Evolutionary conservation across 352 stramenopile genomes (phyloP).

Genomic region (Plasmopara muralis): DNA sequence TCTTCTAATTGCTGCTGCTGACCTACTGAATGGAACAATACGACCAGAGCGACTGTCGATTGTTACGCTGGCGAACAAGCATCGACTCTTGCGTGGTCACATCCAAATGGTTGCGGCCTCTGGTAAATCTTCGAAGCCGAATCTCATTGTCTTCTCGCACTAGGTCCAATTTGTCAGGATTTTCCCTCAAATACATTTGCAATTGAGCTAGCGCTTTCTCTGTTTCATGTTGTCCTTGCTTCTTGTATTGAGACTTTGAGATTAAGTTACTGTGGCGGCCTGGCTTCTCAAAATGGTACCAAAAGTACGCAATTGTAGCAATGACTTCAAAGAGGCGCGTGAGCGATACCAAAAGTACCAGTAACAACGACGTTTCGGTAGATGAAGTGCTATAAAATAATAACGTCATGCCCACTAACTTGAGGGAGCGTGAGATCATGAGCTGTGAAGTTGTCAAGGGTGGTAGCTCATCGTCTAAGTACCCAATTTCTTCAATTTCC

Average conservation of each 20-base stretch:
- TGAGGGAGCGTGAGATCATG: constrained; percentile 48
- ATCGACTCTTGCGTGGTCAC: constrained; percentile 47
- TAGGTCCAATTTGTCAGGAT: constrained; percentile 68
- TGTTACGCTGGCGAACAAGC: constrained; percentile 24
- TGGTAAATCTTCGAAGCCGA: constrained; percentile 68
- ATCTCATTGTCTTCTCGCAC: constrained; percentile 80
- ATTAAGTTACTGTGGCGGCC: constrained; percentile 66
- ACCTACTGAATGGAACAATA: constrained; percentile 47
- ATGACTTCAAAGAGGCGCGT: constrained; percentile 72
- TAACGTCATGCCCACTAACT: constrained; percentile 53
- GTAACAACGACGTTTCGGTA: constrained; percentile 58
- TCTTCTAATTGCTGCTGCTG: constrained; percentile 22
- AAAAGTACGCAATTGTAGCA: constrained; percentile 64
- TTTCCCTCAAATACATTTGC: constrained; percentile 54
- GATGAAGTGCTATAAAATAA: constrained; percentile 82
- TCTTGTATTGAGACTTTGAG: constrained; percentile 64
- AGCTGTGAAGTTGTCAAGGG: constrained; percentile 60
- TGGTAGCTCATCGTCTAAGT: constrained; percentile 52
- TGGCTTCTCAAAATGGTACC: constrained; percentile 73
- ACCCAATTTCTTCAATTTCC: constrained; percentile 62
- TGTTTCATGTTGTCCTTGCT: constrained; percentile 59
- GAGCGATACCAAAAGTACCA: constrained; percentile 63
- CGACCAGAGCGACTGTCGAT: constrained; percentile 32
- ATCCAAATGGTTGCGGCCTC: constrained; percentile 70
- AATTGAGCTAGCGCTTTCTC: constrained; percentile 67